Evolutionary conservation across 2,329 filamentous ascomycete species (phyloP).

Genomic region (Aureobasidium sp.): DNA sequence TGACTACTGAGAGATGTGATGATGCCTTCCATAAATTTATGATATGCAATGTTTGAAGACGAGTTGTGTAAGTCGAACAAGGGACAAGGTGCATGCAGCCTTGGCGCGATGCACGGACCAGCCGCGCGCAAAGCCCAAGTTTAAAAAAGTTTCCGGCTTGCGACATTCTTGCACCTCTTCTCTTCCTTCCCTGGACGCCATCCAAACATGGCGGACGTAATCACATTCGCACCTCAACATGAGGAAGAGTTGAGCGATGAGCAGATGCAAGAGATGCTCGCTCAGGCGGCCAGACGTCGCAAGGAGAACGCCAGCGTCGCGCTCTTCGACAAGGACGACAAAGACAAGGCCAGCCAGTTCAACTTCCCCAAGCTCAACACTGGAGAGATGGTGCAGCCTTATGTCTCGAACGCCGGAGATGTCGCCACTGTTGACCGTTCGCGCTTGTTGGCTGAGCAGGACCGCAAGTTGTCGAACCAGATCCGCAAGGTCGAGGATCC

Average conservation of each 20-base stretch:
- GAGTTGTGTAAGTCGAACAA: background rate
- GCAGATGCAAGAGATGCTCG: conserved; percentile 56
- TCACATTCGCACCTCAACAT: conserved; percentile 12
- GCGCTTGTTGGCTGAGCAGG: conserved; percentile 42
- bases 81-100: background rate
- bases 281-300: conserved; percentile 56
- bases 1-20: background rate
- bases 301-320: conserved; percentile 32
- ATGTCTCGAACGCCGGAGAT: conserved; percentile 46
- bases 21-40: background rate
- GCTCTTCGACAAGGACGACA: conserved; percentile 18
- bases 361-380: conserved; percentile 47
- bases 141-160: conserved; percentile 6
- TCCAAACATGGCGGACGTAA: conserved; percentile 14
- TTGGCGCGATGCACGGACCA: conserved; percentile 1
- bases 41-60: background rate
- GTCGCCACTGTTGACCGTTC: conserved; percentile 48
- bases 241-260: conserved; percentile 52
- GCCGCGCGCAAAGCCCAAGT: background rate
- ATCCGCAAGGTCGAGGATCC: conserved; percentile 50
- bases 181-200: conserved; percentile 4
- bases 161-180: background rate
- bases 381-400: conserved; percentile 44
- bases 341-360: conserved; percentile 24
- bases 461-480: conserved; percentile 42